Evolutionary conservation across 805 yeast species (phyloP), one percentile per base, ranked within the genome.

Genomic region (Candida easanensis): DNA sequence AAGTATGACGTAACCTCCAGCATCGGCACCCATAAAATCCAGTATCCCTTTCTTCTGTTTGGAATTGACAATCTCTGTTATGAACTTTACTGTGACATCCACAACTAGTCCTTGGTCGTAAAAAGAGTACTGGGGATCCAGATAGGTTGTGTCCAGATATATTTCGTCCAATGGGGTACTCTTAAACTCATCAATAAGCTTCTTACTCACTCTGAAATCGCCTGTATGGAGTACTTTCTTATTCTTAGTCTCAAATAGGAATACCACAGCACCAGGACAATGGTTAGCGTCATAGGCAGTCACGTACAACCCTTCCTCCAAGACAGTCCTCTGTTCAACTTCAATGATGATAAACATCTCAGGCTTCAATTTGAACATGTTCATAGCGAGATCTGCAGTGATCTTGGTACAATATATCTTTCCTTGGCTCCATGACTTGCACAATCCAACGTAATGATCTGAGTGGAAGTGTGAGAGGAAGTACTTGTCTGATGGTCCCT

Each of bases 191-290:
- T 56, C 41, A 46, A 50, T 21, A 62, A 70, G 80, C 4, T 57
- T 53, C 27, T 64, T 63, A 49, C 76, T 74, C 10, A 89, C 88
- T 44, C 99, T 68, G 57, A 91, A 93, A 64, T 93, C 99, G 2
- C 99, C 99, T 40, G 97, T 89, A 61, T 93, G 99, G 25, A 93
- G 64, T 4, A 73, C 69, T 33, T 63, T 64, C 15, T 62, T 58
- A 3, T 46, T 43, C 1, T 49, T 41, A 0, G 62, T 36, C 53
- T 82, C 83, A 54, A 88, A 84, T 11, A 89, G 63, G 46, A 90
- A 85, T 0, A 93, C 76, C 0, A 79, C 88, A 3, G 97, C 88
- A 2, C 99, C 99, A 1, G 99, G 99, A 63, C 99, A 93, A 64
- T 93, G 99, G 54, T 93, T 91, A 0, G 98, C 99, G 52, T 87